phyloP scores from a whole-genome alignment of 148 eudicot genomes.

The Chenopodium formosanum region DNA sequence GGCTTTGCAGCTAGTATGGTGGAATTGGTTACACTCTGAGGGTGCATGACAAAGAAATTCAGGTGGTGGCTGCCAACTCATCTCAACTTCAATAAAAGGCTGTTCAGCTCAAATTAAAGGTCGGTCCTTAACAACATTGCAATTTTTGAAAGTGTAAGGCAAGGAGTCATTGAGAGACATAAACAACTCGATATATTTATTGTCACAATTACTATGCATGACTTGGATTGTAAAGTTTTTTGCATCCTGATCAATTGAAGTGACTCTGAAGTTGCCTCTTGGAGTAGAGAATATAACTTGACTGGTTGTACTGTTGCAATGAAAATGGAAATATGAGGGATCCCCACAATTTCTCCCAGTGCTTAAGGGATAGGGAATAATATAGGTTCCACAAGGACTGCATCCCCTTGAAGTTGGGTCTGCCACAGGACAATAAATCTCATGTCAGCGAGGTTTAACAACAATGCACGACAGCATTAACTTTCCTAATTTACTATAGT shows the following conservation, averaged over 20 bases:
- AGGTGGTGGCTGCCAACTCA: conserved; percentile 16
- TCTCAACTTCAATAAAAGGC: conserved; percentile 20
- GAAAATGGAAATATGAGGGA: conserved; percentile 16
- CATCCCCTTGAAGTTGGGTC: conserved; percentile 12
- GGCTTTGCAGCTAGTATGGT: conserved; percentile 23
- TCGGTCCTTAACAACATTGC: conserved; percentile 2
- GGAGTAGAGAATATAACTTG: conserved; percentile 15
- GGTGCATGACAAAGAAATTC: conserved; percentile 20
- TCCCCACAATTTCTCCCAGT: conserved; percentile 23
- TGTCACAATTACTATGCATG: conserved; percentile 6
- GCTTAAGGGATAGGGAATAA: conserved; percentile 24
- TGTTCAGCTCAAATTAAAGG: neutral
- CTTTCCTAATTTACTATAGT: neutral
- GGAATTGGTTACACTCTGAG: conserved; percentile 15
- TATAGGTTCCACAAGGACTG: conserved; percentile 20
- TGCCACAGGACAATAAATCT: neutral
- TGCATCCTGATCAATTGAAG: neutral
- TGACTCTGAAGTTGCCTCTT: conserved; percentile 5
- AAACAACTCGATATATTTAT: neutral
- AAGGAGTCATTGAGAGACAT: neutral
- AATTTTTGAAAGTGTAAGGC: conserved; percentile 7
- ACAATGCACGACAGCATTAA: neutral
- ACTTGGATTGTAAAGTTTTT: conserved; percentile 13
- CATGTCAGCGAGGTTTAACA: neutral
- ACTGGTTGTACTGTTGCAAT: conserved; percentile 10